These are phyloP conservation scores for Candida stauntonica DNA, from an alignment of 805 yeast genomes.

Conservation along the genomic window DNA sequence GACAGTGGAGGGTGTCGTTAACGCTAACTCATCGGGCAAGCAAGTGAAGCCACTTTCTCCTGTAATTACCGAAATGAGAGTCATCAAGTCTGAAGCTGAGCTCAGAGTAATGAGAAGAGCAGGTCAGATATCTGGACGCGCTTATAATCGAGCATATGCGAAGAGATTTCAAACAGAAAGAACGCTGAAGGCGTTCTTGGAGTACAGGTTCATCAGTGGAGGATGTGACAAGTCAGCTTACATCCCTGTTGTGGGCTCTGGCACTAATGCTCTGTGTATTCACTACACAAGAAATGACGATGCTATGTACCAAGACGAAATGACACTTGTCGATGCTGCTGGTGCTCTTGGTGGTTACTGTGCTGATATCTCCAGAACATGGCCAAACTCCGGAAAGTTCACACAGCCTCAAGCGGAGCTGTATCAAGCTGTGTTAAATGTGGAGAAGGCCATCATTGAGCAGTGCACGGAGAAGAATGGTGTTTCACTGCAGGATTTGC, in stretches of 20 bases:
- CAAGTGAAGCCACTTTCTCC: constrained; percentile 40
- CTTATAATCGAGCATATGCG: constrained; percentile 79
- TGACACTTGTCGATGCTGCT: constrained; percentile 92
- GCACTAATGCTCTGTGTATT: constrained; percentile 81
- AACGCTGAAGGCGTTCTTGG: constrained; percentile 73
- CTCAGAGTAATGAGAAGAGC: constrained; percentile 76
- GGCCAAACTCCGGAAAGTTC: constrained; percentile 85
- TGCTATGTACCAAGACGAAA: constrained; percentile 65
- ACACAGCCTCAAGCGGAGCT: constrained; percentile 76
- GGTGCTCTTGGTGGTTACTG: constrained; percentile 93
- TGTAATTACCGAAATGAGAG: constrained; percentile 48
- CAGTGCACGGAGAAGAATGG: constrained; percentile 53
- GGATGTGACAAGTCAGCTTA: constrained; percentile 92
- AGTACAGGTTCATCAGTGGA: constrained; percentile 74
- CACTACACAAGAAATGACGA: constrained; percentile 95
- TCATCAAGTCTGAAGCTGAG: constrained; percentile 73
- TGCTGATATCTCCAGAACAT: constrained; percentile 92
- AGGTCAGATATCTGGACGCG: constrained; percentile 75
- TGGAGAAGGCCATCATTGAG: constrained; percentile 73
- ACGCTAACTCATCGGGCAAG: constrained; percentile 28
- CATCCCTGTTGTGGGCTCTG: constrained; percentile 95
- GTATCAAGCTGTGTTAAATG: constrained; percentile 83
- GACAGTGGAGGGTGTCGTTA: constrained; percentile 27
- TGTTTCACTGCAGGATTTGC: constrained; percentile 67
- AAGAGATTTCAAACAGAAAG: constrained; percentile 65